These are phyloP conservation scores for Calonectria montana DNA, from an alignment of 2,329 filamentous ascomycete species.

Conservation along the genomic window DNA sequence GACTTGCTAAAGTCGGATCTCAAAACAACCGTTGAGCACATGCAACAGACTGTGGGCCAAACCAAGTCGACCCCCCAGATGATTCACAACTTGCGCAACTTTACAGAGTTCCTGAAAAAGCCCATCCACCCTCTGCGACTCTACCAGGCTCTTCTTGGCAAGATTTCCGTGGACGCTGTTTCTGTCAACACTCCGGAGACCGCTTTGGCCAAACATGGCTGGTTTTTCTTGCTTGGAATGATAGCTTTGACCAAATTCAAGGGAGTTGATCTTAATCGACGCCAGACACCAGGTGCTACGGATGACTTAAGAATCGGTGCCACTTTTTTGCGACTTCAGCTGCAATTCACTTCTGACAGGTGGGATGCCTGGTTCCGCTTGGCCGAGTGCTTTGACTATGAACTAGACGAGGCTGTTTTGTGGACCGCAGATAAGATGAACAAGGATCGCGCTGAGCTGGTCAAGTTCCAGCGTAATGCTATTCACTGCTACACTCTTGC, in stretches of 20 bases:
- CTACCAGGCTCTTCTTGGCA: slow-evolving; percentile 83
- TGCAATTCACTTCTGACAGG: slow-evolving; percentile 83
- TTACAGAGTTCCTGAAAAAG: slow-evolving; percentile 83
- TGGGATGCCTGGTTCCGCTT: slow-evolving; percentile 95
- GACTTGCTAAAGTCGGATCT: slow-evolving; percentile 93
- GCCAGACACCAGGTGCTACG: slow-evolving; percentile 81
- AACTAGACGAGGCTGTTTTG: slow-evolving; percentile 86
- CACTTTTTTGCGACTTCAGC: slow-evolving; percentile 81
- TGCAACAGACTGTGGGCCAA: slow-evolving; percentile 86
- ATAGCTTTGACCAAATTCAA: slow-evolving; percentile 89
- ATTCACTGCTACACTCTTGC: slow-evolving; percentile 82
- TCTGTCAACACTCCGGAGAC: slow-evolving; percentile 76
- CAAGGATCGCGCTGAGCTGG: slow-evolving; percentile 79
- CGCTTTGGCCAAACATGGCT: slow-evolving; percentile 81
- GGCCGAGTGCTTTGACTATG: slow-evolving; percentile 87
- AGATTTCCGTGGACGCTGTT: slow-evolving; percentile 78
- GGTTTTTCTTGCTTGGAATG: slow-evolving; percentile 93
- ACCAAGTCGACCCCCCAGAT: slow-evolving; percentile 84
- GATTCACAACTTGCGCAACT: slow-evolving; percentile 87
- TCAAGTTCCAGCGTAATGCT: slow-evolving; percentile 80
- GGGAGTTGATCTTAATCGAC: slow-evolving; percentile 75
- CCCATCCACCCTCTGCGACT: slow-evolving; percentile 85
- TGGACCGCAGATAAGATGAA: slow-evolving; percentile 95
- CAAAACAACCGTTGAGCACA: slow-evolving; percentile 89
- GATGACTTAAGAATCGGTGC: slow-evolving; percentile 87